Evolutionary conservation across 345 rosid species (phyloP), one percentile per base, ranked within the genome.

Genomic region (Microcos paniculata): DNA sequence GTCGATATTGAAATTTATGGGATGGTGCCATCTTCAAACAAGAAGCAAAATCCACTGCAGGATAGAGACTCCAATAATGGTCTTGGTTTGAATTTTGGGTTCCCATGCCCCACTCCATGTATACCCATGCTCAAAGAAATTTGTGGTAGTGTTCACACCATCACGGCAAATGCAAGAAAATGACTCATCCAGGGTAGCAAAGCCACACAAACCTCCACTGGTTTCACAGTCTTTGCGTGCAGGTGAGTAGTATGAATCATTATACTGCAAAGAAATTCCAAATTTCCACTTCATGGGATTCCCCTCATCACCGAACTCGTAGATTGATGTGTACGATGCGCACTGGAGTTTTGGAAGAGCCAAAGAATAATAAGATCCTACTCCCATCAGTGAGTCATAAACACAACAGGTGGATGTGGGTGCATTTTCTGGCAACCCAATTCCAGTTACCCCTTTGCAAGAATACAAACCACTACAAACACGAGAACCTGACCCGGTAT

Each of bases 301-400:
- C 53, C 90, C 91, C 49, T 85, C 77, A 10, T 78, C 88, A 9
- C 94, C 94, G 55, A 84, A 90, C 31, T 84, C 87, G 48, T 87
- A 84, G 57, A 90, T 72, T 0, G 90, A 81, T 0, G 90, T 71
- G 78, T 90, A 90, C 0, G 92, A 90, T 31, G 92, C 87, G 80
- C 94, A 90, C 26, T 88, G 92, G 21, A 87, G 89, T 83, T 80
- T 87, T 15, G 89, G 90, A 71, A 88, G 87, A 83, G 87, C 94
- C 81, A 90, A 82, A 16, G 80, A 49, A 62, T 84, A 87, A 35
- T 85, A 87, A 19, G 86, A 79, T 11, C 80, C 81, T 55, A 85
- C 80, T n/a, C 84, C 85, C 35, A 80, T 83, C 6, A 90, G 82
- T 5, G 90, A 85, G 28, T 88, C 87, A 35, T 90, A 88, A 15